Evolutionary conservation across 768 basidiomycete genomes (phyloP).

Genomic region (Hygrophoropsis aurantiaca): DNA sequence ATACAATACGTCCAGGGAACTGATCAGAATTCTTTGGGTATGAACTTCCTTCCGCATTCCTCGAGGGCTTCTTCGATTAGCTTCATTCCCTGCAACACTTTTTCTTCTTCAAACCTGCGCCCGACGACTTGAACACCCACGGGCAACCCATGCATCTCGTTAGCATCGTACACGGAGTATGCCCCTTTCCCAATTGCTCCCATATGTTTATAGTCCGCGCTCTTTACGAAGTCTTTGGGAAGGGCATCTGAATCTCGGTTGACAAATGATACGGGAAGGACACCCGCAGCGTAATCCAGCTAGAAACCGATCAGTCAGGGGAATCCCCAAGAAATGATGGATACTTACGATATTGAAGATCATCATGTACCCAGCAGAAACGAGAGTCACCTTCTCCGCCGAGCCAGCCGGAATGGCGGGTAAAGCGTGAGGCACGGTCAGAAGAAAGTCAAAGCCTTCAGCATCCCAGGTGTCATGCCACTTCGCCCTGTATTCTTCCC

Average conservation of each 20-base stretch:
- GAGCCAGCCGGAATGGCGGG: conserved; percentile 39
- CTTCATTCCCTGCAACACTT: conserved; percentile 68
- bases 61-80: conserved; percentile 43
- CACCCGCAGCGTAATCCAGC: conserved; percentile 60
- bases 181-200: conserved; percentile 46
- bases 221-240: conserved; percentile 24
- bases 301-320: conserved; percentile 11
- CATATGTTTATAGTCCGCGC: conserved; percentile 26
- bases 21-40: conserved; percentile 18
- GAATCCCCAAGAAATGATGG: background rate
- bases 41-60: conserved; percentile 19
- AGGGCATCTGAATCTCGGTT: conserved; percentile 42
- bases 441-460: conserved; percentile 40
- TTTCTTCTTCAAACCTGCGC: conserved; percentile 67
- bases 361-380: conserved; percentile 33
- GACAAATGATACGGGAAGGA: conserved; percentile 59
- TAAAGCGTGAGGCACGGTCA: conserved; percentile 38
- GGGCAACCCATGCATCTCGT: conserved; percentile 67
- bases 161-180: conserved; percentile 56
- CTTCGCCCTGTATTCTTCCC: conserved; percentile 18
- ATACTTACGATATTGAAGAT: conserved; percentile 45
- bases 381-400: conserved; percentile 32
- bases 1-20: too few species aligned
- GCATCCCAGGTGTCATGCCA: conserved; percentile 40
- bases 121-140: conserved; percentile 68